Evolutionary conservation across 306 rosid species (phyloP), one percentile per base, ranked within the genome.

Genomic region (Glycyrrhiza uralensis): DNA sequence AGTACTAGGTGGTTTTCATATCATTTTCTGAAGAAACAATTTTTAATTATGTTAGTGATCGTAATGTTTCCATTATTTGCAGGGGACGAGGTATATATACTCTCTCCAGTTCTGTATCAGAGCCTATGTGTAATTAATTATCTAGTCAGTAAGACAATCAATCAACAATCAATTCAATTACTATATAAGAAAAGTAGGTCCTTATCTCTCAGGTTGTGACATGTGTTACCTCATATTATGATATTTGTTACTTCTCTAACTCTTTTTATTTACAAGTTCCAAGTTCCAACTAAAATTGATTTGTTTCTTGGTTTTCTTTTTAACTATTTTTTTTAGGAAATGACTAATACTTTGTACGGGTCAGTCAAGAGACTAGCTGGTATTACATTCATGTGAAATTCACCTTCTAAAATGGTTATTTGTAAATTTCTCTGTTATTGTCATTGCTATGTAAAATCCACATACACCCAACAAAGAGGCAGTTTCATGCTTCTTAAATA

Each of bases 1-100:
- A n/a, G n/a, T n/a, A n/a, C n/a, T n/a, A n/a, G 17, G 46, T 44
- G 64, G 41, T 49, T 35, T 74, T 58, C 14, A 61, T 59, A 49
- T 29, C 30, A 44, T 33, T 61, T n/a, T 50, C 20, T 32, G 33
- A 75, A 66, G 50, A 17, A 71, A 50, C 57, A 41, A 30, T 20
- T 45, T 24, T 59, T 57, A n/a, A 72, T 61, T 14, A 72, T 58
- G 63, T 71, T 64, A 55, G 41, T 83, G 69, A 79, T 71, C 38
- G 55, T 20, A 72, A 39, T 46, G 23, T 80, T 69, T 67, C 74
- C 41, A 55, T 69, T 76, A 47, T 82, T 81, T 86, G 84, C 98
- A 93, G 98, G 98, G 71, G 98, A 93, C 82, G 98, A 93, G 98
- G 98, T 93, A 66, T 66, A 18, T 46, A 89, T 39, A 42, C 59